phyloP scores from a whole-genome alignment of 495 filamentous ascomycete species.

The Penicillium diatomitis region DNA sequence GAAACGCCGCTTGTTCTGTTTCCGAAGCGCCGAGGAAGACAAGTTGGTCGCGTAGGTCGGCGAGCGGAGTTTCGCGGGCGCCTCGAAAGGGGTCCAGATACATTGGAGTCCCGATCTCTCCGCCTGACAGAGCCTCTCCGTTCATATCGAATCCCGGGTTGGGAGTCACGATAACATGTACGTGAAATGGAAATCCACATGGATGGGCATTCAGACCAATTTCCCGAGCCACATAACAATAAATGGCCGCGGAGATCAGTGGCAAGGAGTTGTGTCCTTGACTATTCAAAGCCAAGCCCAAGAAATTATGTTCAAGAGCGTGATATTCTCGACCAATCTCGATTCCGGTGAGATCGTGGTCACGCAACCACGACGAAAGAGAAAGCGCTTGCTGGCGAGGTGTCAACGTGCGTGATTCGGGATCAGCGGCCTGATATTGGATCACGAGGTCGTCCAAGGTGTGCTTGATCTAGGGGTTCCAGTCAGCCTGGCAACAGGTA shows the following conservation, averaged over 20 bases:
- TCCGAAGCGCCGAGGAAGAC: slow-evolving; percentile 50
- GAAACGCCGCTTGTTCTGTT: slow-evolving; percentile 43
- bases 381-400: slow-evolving; percentile 57
- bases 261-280: slow-evolving; percentile 63
- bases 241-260: slow-evolving; percentile 66
- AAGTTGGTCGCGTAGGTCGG: slow-evolving; percentile 51
- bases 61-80: slow-evolving; percentile 51
- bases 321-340: slow-evolving; percentile 55
- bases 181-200: slow-evolving; percentile 71
- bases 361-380: slow-evolving; percentile 56
- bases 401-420: slow-evolving; percentile 40
- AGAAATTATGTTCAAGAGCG: slow-evolving; percentile 73
- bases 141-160: slow-evolving; percentile 52
- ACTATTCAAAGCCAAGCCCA: slow-evolving; percentile 59
- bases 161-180: slow-evolving; percentile 62
- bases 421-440: slow-evolving; percentile 39
- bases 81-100: slow-evolving; percentile 79
- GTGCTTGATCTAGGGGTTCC: slow-evolving; percentile 40
- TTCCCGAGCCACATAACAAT: slow-evolving; percentile 55
- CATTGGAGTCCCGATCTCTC: slow-evolving; percentile 46
- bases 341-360: slow-evolving; percentile 60
- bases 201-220: slow-evolving; percentile 63
- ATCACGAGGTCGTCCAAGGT: slow-evolving; percentile 55
- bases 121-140: slow-evolving; percentile 41
- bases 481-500: not conserved